Percentiles rank a stretch among this genome's conserved stretches.
These are phyloP conservation scores for Fusarium aywerte DNA, from an alignment of 2,329 filamentous ascomycete species.

Conservation along the genomic window DNA sequence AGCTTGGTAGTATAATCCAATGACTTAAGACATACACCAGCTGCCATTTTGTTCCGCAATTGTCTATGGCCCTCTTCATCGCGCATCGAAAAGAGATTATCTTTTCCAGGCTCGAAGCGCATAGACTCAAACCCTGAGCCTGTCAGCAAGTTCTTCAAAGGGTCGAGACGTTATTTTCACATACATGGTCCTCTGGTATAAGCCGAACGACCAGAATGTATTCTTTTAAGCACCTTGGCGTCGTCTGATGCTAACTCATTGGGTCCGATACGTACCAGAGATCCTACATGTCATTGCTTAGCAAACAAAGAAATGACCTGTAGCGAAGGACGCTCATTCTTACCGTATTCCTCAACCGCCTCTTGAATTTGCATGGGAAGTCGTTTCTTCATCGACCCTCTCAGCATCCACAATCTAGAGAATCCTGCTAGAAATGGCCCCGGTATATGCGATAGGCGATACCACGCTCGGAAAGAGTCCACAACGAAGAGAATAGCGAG, in stretches of 20 bases:
- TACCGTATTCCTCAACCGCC: conserved; percentile 23
- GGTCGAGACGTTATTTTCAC: conserved; percentile 28
- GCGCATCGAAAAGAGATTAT: conserved; percentile 64
- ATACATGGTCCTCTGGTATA: conserved; percentile 59
- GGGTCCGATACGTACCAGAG: conserved; percentile 15
- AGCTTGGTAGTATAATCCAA: background rate
- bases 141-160: background rate
- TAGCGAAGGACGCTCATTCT: fast-evolving
- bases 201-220: conserved; percentile 60
- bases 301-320: background rate
- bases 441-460: conserved; percentile 50
- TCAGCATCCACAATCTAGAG: conserved; percentile 50
- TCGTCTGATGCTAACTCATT: conserved; percentile 13
- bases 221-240: conserved; percentile 45
- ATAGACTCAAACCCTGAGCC: conserved; percentile 51
- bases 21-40: conserved; percentile 55
- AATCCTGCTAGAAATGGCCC: conserved; percentile 50
- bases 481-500: conserved; percentile 17
- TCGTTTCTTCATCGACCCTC: conserved; percentile 39
- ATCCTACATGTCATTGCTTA: background rate
- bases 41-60: conserved; percentile 61
- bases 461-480: conserved; percentile 41
- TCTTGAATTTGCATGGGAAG: conserved; percentile 43
- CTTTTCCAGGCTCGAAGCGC: conserved; percentile 60
- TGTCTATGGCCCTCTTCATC: conserved; percentile 59